A percentile compares a stretch with the other conserved stretches of the same genome.
Conservation (phyloP, 768 basidiomycete genomes). For the Psilocybe sp. region DNA sequence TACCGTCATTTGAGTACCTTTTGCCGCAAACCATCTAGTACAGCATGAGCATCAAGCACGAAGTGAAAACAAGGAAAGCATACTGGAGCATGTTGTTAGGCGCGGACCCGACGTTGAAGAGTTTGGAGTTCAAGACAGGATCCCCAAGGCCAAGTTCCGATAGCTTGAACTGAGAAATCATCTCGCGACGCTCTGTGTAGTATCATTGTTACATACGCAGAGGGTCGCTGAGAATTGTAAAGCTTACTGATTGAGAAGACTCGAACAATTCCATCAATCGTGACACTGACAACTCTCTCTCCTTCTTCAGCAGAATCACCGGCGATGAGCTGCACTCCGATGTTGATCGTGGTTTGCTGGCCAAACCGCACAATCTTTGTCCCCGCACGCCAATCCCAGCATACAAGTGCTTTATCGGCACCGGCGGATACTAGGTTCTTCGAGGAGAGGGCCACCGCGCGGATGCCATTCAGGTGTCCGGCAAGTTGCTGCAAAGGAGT, state of each 20-base stretch:
- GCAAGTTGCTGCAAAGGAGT: constrained; percentile 80
- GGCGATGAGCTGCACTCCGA: constrained; percentile 82
- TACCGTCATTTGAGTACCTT: constrained; percentile 88
- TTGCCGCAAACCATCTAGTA: constrained; percentile 82
- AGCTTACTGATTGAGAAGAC: constrained; percentile 86
- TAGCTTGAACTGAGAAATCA: constrained; percentile 90
- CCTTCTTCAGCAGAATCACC: constrained; percentile 49
- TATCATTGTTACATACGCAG: neutral
- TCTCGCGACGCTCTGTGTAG: constrained; percentile 60
- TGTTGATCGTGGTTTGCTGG: constrained; percentile 89
- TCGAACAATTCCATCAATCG: constrained; percentile 87
- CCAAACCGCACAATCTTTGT: constrained; percentile 89
- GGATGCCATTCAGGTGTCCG: constrained; percentile 86
- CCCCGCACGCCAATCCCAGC: constrained; percentile 89
- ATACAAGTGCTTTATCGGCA: constrained; percentile 71
- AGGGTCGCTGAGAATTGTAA: neutral
- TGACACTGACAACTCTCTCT: constrained; percentile 86
- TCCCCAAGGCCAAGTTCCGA: constrained; percentile 72
- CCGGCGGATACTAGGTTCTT: constrained; percentile 86
- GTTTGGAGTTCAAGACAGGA: constrained; percentile 59
- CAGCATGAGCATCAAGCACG: neutral
- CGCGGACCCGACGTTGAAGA: constrained; percentile 76
- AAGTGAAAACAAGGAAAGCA: constrained; percentile 20
- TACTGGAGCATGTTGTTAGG: constrained; percentile 88
- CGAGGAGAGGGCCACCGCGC: constrained; percentile 83